A percentile compares a stretch with the other conserved stretches of the same genome.
Conservation (phyloP, 306 rosid species). For the Malus sylvestris region DNA sequence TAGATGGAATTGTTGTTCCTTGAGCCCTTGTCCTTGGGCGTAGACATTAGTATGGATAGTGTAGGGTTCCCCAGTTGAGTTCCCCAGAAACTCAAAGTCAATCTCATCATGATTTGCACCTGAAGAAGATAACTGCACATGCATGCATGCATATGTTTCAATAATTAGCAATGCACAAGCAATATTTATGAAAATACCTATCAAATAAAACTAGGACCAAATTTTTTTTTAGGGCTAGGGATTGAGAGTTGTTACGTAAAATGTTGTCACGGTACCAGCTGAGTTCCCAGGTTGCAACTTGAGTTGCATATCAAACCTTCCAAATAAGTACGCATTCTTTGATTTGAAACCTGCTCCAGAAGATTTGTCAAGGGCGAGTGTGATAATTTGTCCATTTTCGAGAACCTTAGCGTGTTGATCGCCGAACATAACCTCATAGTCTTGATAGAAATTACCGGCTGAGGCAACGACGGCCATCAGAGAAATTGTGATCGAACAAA, state of each 20-base stretch:
- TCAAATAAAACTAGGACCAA: not conserved
- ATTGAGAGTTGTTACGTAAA: constrained; percentile 34
- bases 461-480: constrained; percentile 4
- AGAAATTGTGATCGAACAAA: not conserved
- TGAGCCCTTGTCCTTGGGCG: constrained; percentile 25
- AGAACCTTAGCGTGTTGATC: constrained; percentile 40
- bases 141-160: not conserved
- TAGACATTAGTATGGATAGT: constrained; percentile 36
- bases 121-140: constrained; percentile 56
- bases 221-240: not conserved
- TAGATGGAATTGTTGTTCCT: constrained; percentile 32
- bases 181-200: not conserved
- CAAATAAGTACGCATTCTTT: constrained; percentile 50
- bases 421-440: constrained; percentile 56
- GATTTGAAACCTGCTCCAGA: constrained; percentile 72
- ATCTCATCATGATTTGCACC: constrained; percentile 39
- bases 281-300: constrained; percentile 70
- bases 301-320: constrained; percentile 64
- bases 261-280: constrained; percentile 85
- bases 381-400: constrained; percentile 46
- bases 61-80: constrained; percentile 32
- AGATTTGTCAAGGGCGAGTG: constrained; percentile 48
- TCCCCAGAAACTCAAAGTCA: constrained; percentile 41
- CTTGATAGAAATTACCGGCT: constrained; percentile 49
- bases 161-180: not conserved